phyloP scores from a whole-genome alignment of 345 rosid species.

The Ceriops decandra region DNA sequence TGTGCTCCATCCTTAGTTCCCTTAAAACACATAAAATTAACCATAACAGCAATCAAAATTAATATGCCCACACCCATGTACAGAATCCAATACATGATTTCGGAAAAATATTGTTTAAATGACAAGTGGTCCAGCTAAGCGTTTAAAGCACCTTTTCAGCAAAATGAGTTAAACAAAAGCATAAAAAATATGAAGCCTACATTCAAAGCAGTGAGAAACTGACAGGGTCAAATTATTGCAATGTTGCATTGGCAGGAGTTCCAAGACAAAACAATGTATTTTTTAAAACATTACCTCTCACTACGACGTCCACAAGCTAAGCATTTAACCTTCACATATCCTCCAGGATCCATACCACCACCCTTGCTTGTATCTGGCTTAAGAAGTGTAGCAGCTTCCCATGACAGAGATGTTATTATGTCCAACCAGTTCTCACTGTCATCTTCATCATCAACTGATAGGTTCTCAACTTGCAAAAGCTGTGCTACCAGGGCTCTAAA shows the following conservation, averaged over 20 bases:
- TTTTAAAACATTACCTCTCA: slow-evolving; percentile 58
- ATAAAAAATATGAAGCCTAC: background rate
- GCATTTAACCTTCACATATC: slow-evolving; percentile 94
- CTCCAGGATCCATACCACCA: slow-evolving; percentile 99
- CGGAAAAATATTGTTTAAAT: slow-evolving; percentile 2
- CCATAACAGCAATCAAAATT: slow-evolving; percentile 2
- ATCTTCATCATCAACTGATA: slow-evolving; percentile 54
- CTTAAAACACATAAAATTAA: background rate
- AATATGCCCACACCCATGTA: background rate
- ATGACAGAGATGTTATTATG: slow-evolving; percentile 82
- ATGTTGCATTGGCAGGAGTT: no score
- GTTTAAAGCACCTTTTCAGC: background rate
- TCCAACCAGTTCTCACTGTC: slow-evolving; percentile 71
- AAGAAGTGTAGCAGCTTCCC: slow-evolving; percentile 89
- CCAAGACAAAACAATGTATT: background rate
- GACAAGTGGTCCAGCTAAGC: background rate
- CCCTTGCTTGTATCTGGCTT: slow-evolving; percentile 90
- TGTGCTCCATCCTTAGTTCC: no score
- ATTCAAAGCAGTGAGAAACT: background rate
- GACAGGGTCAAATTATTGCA: background rate
- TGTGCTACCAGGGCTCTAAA: slow-evolving; percentile 90
- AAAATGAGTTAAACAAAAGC: background rate
- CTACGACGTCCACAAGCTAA: slow-evolving; percentile 68
- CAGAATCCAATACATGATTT: background rate
- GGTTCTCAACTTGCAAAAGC: slow-evolving; percentile 80